A percentile compares a stretch with the other conserved stretches of the same genome.
phyloP scores from a whole-genome alignment of 345 rosid species.

The Toxicodendron radicans region DNA sequence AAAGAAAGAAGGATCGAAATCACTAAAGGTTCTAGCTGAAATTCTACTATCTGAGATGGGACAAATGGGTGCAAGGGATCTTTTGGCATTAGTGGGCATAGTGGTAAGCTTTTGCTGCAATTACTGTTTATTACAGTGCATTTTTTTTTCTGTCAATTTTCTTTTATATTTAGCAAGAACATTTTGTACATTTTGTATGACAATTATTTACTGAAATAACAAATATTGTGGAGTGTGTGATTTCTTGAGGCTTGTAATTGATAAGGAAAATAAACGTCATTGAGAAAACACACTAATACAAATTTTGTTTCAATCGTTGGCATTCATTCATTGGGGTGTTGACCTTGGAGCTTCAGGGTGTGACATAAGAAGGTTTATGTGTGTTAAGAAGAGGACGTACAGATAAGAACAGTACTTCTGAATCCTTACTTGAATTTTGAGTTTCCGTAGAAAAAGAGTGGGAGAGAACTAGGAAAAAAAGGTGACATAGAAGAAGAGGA shows the following conservation, averaged over 20 bases:
- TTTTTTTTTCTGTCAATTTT: conserved; percentile 1
- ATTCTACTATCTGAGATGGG: conserved; percentile 88
- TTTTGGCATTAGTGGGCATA: conserved; percentile 67
- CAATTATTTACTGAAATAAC: neutral
- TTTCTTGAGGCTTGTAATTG: neutral
- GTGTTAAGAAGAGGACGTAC: too few relatives aligned
- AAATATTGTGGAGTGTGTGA: neutral
- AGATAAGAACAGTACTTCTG: neutral
- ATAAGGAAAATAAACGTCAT: neutral
- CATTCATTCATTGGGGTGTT: too few relatives aligned
- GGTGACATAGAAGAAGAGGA: neutral
- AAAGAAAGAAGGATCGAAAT: conserved; percentile 74
- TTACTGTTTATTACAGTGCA: neutral
- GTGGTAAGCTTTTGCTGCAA: conserved; percentile 54
- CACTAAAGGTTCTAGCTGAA: conserved; percentile 72
- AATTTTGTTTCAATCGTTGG: too few relatives aligned
- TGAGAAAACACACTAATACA: neutral
- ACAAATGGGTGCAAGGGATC: conserved; percentile 79
- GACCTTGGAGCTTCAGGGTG: too few relatives aligned
- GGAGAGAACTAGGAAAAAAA: neutral
- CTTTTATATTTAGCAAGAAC: neutral
- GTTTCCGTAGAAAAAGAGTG: neutral
- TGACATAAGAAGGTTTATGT: too few relatives aligned
- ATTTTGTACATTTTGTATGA: neutral
- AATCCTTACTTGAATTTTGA: neutral